Percentiles rank a stretch among this genome's conserved stretches.
These are phyloP conservation scores for Dicorynia guianensis DNA, from an alignment of 306 rosid species.

Conservation along the genomic window DNA sequence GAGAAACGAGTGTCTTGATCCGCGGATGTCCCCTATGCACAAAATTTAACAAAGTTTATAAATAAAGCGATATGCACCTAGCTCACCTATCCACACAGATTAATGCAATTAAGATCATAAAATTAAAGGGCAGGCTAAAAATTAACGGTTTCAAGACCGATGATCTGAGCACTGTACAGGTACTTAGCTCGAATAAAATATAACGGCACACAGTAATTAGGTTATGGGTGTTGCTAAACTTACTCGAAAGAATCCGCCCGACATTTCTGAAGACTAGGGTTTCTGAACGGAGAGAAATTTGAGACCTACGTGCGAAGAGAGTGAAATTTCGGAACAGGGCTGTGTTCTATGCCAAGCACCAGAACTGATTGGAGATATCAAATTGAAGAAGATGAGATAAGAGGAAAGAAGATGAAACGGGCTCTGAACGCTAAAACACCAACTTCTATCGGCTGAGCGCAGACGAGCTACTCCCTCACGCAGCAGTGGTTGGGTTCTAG, in stretches of 20 bases:
- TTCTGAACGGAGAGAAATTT: conserved; percentile 23
- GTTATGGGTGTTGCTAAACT: conserved; percentile 11
- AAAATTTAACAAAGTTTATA: conserved; percentile 36
- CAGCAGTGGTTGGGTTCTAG: neutral
- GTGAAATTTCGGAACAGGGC: neutral
- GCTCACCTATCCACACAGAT: neutral
- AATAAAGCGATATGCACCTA: neutral
- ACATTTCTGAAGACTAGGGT: conserved; percentile 64
- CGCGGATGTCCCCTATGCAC: conserved; percentile 85
- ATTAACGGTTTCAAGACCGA: neutral
- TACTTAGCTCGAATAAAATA: conserved; percentile 18
- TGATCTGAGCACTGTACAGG: conserved; percentile 21
- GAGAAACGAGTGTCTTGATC: conserved; percentile 99
- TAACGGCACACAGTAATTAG: neutral
- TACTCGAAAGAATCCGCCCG: conserved; percentile 83
- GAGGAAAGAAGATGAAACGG: no score
- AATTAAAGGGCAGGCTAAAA: neutral
- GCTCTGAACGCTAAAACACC: neutral
- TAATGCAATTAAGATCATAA: neutral
- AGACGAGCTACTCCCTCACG: neutral
- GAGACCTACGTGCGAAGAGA: neutral
- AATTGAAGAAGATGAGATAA: neutral
- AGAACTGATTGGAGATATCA: neutral
- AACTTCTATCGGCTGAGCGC: neutral
- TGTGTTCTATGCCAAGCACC: neutral